Conservation (phyloP, 331 rosid genomes). For the Quercus phellos region DNA sequence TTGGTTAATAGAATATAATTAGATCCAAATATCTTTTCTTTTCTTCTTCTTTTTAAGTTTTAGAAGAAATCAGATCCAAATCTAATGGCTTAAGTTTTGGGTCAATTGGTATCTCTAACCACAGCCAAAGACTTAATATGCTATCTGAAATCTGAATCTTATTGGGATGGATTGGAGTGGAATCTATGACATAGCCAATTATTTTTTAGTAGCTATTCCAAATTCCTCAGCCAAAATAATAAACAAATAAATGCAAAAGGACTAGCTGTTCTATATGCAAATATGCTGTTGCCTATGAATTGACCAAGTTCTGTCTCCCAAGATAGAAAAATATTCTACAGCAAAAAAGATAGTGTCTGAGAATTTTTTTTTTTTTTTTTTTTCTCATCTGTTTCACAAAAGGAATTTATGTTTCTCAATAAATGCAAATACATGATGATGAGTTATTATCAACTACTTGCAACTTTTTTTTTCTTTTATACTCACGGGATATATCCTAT, state of each 20-base stretch:
- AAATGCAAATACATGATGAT: background rate
- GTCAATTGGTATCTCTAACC: no score
- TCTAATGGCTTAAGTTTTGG: no score
- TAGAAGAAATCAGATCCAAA: no score
- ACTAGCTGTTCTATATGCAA: background rate
- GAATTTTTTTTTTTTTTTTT: background rate
- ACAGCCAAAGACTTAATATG: no score
- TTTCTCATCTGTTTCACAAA: background rate
- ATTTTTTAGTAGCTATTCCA: background rate
- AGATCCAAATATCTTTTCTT: no score
- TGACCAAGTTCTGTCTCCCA: slow-evolving; percentile 29
- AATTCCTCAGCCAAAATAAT: background rate
- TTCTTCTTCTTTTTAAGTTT: no score
- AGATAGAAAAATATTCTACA: slow-evolving; percentile 9
- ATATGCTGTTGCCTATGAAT: slow-evolving; percentile 1
- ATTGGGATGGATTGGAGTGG: no score
- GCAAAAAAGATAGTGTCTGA: background rate
- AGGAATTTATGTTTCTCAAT: background rate
- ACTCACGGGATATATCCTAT: background rate
- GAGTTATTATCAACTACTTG: slow-evolving; percentile 20
- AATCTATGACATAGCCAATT: no score
- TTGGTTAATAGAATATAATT: no score
- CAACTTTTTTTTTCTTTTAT: background rate
- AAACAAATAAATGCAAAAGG: background rate
- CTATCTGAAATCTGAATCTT: no score